phyloP scores from a whole-genome alignment of 129 eudicot species.

The Apium graveolens region DNA sequence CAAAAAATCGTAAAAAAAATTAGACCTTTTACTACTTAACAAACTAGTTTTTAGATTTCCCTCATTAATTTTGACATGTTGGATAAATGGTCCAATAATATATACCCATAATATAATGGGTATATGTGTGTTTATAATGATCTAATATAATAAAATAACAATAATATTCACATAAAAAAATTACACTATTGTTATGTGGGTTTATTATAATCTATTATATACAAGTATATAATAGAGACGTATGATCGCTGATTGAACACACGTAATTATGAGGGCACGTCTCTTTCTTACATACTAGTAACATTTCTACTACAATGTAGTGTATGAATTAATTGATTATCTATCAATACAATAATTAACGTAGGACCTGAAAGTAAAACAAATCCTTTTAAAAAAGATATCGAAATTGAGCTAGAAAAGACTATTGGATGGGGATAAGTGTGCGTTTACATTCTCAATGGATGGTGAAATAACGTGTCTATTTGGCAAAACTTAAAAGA shows the following conservation, averaged over 20 bases:
- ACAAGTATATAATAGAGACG: too few species aligned
- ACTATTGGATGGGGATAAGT: conserved; percentile 9
- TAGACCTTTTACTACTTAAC: neutral
- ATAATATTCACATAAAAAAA: too few species aligned
- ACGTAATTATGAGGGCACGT: neutral
- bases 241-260: neutral
- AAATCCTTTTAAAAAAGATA: neutral
- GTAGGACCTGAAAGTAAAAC: neutral
- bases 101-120: neutral
- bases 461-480: too few species aligned
- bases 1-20: too few species aligned
- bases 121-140: too few species aligned
- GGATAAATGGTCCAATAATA: neutral
- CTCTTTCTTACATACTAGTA: neutral
- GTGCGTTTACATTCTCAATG: conserved; percentile 13
- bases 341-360: neutral
- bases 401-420: neutral
- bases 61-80: neutral
- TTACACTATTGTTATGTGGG: too few species aligned
- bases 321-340: neutral
- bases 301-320: too few species aligned
- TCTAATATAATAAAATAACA: too few species aligned
- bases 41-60: neutral
- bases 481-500: too few species aligned
- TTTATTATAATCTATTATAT: too few species aligned